Evolutionary conservation across 164 flowering plant genomes (phyloP).

Genomic region (Kingdonia uniflora): DNA sequence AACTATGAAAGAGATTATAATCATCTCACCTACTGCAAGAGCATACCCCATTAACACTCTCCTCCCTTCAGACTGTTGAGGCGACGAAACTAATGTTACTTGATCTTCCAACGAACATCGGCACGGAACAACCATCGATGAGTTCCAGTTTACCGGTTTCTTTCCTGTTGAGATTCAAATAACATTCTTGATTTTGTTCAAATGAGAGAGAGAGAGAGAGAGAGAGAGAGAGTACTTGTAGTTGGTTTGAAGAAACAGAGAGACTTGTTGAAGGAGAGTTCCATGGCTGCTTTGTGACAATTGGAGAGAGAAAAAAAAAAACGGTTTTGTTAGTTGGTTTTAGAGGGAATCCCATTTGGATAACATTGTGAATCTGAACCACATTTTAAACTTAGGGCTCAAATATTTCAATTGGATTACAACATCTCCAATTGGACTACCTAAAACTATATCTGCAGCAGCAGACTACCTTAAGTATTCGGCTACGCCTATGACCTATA

Average conservation of each 20-base stretch:
- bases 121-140: slow-evolving; percentile 16
- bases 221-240: slow-evolving; percentile 10
- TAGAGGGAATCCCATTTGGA: not conserved
- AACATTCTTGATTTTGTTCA: not conserved
- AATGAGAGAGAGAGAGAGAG: slow-evolving; percentile 8
- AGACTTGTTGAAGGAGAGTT: slow-evolving; percentile 9
- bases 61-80: slow-evolving; percentile 25
- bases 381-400: slow-evolving; percentile 3
- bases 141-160: slow-evolving; percentile 16
- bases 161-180: slow-evolving; percentile 21
- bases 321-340: slow-evolving; percentile 2
- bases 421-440: slow-evolving; percentile 1
- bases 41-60: slow-evolving; percentile 40
- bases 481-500: too few relatives aligned
- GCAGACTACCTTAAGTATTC: too few relatives aligned
- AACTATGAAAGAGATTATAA: too few relatives aligned
- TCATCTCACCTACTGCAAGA: slow-evolving; percentile 40
- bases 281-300: slow-evolving; percentile 20
- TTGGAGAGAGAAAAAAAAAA: not conserved
- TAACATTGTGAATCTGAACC: slow-evolving; percentile 12
- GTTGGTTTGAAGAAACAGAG: slow-evolving; percentile 16
- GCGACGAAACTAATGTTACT: not conserved
- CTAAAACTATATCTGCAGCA: too few relatives aligned
- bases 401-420: too few relatives aligned
- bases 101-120: slow-evolving; percentile 24